These are phyloP conservation scores for Usnea hakonensis DNA, from an alignment of 495 filamentous ascomycete species.

Conservation along the genomic window DNA sequence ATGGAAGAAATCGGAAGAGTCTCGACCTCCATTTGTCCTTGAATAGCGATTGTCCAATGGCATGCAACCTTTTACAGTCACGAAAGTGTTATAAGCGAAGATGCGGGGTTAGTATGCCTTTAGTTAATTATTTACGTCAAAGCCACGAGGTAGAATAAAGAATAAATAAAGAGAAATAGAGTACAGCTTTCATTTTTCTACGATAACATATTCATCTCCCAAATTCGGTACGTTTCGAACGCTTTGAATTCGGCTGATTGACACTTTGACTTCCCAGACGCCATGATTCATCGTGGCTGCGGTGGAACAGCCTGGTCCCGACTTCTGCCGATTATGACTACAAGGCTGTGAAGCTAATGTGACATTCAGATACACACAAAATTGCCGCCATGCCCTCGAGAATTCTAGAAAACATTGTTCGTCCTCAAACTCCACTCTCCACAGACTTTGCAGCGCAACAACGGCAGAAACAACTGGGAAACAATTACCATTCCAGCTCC, in stretches of 20 bases:
- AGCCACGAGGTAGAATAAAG: not conserved
- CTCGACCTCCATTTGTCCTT: slow-evolving; percentile 3
- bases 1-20: slow-evolving; percentile 6
- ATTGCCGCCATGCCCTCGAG: slow-evolving; percentile 17
- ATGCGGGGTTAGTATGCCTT: slow-evolving; percentile 12
- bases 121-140: slow-evolving; percentile 18
- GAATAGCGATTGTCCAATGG: slow-evolving; percentile 14
- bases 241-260: not conserved
- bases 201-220: too few species aligned
- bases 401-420: slow-evolving; percentile 32
- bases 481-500: slow-evolving; percentile 56
- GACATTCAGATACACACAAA: slow-evolving; percentile 13
- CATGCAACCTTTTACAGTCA: slow-evolving; percentile 3
- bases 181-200: too few species aligned
- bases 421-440: slow-evolving; percentile 42
- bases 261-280: not conserved
- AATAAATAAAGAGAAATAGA: not conserved
- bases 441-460: slow-evolving; percentile 55
- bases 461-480: slow-evolving; percentile 51
- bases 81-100: slow-evolving; percentile 14
- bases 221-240: not conserved
- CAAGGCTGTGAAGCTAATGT: slow-evolving; percentile 5
- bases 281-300: slow-evolving; percentile 5
- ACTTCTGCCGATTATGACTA: slow-evolving; percentile 13
- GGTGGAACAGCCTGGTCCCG: slow-evolving; percentile 11